phyloP scores from a whole-genome alignment of 495 filamentous ascomycete species.

The Cercophora newfieldiana region DNA sequence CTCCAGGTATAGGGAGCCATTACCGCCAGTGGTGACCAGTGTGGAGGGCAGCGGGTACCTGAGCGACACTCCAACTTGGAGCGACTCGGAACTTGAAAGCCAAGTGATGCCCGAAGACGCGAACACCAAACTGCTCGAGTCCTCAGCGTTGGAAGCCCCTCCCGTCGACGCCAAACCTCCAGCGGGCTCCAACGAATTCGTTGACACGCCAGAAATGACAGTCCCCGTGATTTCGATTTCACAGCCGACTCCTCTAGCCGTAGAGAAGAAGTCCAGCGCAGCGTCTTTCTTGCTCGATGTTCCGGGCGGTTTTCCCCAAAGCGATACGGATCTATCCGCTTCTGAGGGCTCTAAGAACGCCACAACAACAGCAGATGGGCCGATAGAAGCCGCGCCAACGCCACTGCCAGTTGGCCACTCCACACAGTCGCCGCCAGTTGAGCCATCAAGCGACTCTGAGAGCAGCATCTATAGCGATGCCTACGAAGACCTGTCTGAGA shows the following conservation, averaged over 20 bases:
- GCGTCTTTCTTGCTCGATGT: constrained; percentile 36
- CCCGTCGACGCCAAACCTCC: neutral
- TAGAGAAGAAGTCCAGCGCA: constrained; percentile 16
- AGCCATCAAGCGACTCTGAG: constrained; percentile 36
- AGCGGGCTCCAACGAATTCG: constrained; percentile 9
- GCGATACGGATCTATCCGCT: constrained; percentile 32
- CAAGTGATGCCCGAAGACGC: constrained; percentile 7
- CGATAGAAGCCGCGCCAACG: neutral
- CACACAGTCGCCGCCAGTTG: neutral
- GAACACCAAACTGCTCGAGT: neutral
- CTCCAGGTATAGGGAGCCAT: constrained; percentile 54
- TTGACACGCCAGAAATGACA: constrained; percentile 13
- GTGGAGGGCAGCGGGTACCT: constrained; percentile 61
- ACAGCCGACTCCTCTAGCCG: constrained; percentile 34
- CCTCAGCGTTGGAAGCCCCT: neutral
- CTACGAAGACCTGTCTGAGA: constrained; percentile 69
- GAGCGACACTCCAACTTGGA: constrained; percentile 44
- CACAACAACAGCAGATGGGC: neutral
- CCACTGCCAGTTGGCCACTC: neutral
- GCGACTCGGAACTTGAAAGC: constrained; percentile 23
- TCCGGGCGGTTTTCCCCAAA: constrained; percentile 48
- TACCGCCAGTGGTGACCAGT: constrained; percentile 66
- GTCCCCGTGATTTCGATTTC: constrained; percentile 42
- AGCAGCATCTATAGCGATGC: constrained; percentile 85
- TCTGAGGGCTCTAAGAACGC: neutral